Evolutionary conservation across 129 eudicot genomes (phyloP), one percentile per base, ranked within the genome.

Genomic region (Artemisia annua): DNA sequence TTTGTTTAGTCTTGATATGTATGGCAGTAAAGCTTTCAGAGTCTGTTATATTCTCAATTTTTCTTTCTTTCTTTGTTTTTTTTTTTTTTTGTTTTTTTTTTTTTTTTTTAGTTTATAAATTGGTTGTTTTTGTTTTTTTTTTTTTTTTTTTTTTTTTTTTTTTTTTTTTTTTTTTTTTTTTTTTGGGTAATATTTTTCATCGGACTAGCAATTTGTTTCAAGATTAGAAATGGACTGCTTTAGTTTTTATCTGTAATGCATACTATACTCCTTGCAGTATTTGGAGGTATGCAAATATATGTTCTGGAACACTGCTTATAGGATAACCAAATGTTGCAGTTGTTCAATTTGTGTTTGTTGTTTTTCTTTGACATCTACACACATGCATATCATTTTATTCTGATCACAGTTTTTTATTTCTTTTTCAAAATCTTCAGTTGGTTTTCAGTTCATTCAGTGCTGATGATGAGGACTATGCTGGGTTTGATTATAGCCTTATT

Each of bases 401-500:
- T 48, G 56, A 26, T 64, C 64, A 11, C 43, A 26, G 4, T 48
- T 44, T 61, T 80, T 55, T 20, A 20, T 55, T 22, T 55, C 7
- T 75, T 56, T 54, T 72, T 69, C 19, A 53, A 69, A 48, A 63
- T 75, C 71, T 85, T 82, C 95, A 90, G 99, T 76, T 94, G 86
- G 80, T 66, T 59, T 94, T 94, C 80, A 84, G 93, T 73, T 94
- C 99, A 24, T 90, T 71, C 63, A 87, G 78, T 75, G 59, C 88
- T 59, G 91, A 86, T 75, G 99, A 94, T 78, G 99, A 94, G 71
- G 99, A 94, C 84, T 94, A 94, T 66, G 89, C 82, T 80, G 99
- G 99, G 66, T 94, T 83, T 86, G 96, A 90, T 43, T 94, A 84
- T 76, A 90, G 97, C 73, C 93, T 94, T 46, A 46, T 71, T 75